A percentile compares a stretch with the other conserved stretches of the same genome.
phyloP scores from a whole-genome alignment of 257 asterid genomes.

The Solanum chiquidenum region DNA sequence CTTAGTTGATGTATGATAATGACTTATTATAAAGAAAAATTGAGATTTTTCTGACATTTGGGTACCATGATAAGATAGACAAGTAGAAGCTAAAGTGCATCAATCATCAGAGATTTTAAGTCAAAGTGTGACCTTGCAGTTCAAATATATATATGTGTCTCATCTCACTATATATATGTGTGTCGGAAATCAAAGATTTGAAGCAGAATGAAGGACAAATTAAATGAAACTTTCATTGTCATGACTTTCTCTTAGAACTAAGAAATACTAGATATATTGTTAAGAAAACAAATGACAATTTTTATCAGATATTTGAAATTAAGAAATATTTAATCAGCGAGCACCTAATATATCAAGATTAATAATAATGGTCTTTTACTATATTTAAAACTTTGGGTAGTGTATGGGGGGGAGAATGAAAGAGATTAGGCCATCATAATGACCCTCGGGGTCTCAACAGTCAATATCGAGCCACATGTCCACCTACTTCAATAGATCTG shows the following conservation, averaged over 20 bases:
- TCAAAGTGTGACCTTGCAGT: not conserved
- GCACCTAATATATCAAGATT: not conserved
- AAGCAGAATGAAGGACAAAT: not conserved
- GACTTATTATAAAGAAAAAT: not conserved
- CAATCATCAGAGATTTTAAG: not conserved
- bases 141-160: not conserved
- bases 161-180: not conserved
- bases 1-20: not conserved
- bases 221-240: not conserved
- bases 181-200: not conserved
- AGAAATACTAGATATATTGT: too few species aligned
- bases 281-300: not conserved
- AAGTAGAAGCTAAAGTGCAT: not conserved
- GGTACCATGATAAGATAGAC: not conserved
- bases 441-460: not conserved
- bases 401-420: not conserved
- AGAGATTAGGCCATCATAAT: not conserved
- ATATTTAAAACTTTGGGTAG: not conserved
- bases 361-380: not conserved
- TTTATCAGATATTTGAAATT: not conserved
- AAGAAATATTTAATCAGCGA: not conserved
- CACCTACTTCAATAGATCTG: not conserved
- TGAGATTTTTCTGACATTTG: not conserved
- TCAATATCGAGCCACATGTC: not conserved
- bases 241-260: not conserved